phyloP scores from a whole-genome alignment of 495 filamentous ascomycete species.

The Aspergillus biplanus region DNA sequence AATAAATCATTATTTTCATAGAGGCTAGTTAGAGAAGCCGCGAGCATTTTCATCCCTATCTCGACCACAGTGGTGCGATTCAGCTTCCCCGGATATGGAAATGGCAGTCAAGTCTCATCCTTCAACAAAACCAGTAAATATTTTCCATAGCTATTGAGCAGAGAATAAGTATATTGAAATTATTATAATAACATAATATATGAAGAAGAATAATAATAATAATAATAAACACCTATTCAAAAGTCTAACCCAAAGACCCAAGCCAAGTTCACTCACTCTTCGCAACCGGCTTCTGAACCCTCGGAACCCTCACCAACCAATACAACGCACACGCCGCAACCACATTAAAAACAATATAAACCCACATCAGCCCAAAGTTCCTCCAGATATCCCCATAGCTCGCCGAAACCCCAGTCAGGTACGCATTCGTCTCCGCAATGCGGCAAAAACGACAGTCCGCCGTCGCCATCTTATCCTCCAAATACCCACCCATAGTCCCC shows the following conservation, averaged over 20 bases:
- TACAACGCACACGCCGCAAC: constrained; percentile 64
- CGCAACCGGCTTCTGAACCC: constrained; percentile 33
- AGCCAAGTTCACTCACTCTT: too few species aligned
- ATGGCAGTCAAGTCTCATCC: not conserved
- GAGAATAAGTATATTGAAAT: too few species aligned
- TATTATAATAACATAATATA: too few species aligned
- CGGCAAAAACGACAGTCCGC: constrained; percentile 61
- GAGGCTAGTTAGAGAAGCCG: not conserved
- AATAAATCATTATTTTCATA: not conserved
- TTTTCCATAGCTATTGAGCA: too few species aligned
- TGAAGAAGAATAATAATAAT: too few species aligned
- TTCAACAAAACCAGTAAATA: too few species aligned
- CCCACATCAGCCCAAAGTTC: constrained; percentile 62
- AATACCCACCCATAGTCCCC: constrained; percentile 48
- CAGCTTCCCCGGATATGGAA: not conserved
- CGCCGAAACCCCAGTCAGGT: constrained; percentile 30
- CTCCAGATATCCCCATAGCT: constrained; percentile 62
- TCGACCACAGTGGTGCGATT: not conserved
- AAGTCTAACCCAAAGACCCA: too few species aligned
- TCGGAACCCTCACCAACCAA: constrained; percentile 72
- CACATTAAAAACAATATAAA: constrained; percentile 69
- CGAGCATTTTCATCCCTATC: not conserved
- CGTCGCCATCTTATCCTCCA: constrained; percentile 53
- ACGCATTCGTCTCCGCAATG: constrained; percentile 30
- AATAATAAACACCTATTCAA: too few species aligned